Base-by-base conservation (phyloP, 257 asterid species). In the Linderniella brevidens region DNA sequence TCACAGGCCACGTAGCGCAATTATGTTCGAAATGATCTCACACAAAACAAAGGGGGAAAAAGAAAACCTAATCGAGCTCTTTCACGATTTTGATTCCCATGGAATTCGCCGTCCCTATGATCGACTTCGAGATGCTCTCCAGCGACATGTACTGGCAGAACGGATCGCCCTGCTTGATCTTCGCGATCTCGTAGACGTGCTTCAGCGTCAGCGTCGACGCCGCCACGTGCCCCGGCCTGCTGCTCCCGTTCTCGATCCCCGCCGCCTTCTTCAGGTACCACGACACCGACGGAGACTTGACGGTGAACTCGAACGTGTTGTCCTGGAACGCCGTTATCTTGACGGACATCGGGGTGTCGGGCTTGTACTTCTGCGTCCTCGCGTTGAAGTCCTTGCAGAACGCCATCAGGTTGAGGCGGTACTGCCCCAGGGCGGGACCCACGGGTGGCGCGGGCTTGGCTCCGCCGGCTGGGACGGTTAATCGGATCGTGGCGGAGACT, bases 211-310 rank as follows among this genome's bases (percentile, higher is more conserved):
- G 17, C 8, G 72, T 58, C 5, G 94, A 76, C 36, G 76, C 86
- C 4, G 66, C 58, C 67, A 74, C 81, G 74, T 86, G 94, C 14
- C 90, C 84, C 0, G 96, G 78, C 5, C 90, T 70, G 50, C 90
- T 60, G 64, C 94, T 86, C 8, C 90, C 94, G 54, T 20, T 53
- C 55, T 76, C 94, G 19, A 86, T 52, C 13, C 94, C 96, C 10
- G 94, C 92, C 9, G 96, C 90, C 72, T 82, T 75, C 76, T 86
- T 86, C 53, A 86, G 59, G 69, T 79, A 82, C 96, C 96, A 86
- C 3, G 86, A 55, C 35, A 86, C 96, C 0, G 77, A 59, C 19
- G 96, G 96, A 14, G 96, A 78, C 56, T 73, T 82, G 11, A 82
- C 79, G n/a, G 56, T 64, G 78, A 82, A 82, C 55, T 82, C 92